Evolutionary conservation across 352 stramenopile species (phyloP), one percentile per base, ranked within the genome.

Genomic region (Phytophthora colocasiae): DNA sequence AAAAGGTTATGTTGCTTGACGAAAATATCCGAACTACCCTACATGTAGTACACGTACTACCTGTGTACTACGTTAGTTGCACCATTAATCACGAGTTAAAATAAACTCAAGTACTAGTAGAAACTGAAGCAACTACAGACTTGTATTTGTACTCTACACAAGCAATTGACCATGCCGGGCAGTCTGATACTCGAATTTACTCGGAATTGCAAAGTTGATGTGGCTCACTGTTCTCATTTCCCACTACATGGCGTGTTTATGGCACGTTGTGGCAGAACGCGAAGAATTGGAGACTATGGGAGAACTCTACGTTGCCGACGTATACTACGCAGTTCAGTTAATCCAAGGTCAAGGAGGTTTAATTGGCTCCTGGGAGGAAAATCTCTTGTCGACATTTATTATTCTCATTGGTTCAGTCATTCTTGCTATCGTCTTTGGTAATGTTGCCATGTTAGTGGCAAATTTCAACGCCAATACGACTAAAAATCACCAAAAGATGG

Each of bases 401-500:
- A 66, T 86, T 14, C 60, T 91, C 2, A 2, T 77, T 1, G 80
- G 83, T 6, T 81, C 81, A 0, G 52, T 90, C 32, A 27, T 81
- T 0, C 52, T 92, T 1, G 81, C 80, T 5, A 77, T 89, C 7
- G 63, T 91, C 2, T 90, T 90, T 24, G 81, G 79, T 10, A 41
- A 88, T 47, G 81, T 92, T 10, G 73, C 69, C 0, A 78, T 89
- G 36, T 70, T 83, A 3, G 77, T 92, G 3, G 66, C 71, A 3
- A 90, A 83, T 36, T 83, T 90, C 49, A 81, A 76, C 34, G 72
- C 72, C 2, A 81, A 74, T 26, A 52, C 52, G 0, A 85, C 75
- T 1, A 79, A 69, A n/a, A 91, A 89, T 58, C 70, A 85, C 24
- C 77, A 71, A 27, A 90, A 90, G 39, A 87, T 90, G 78, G 81